Percentiles rank a stretch among this genome's conserved stretches.
Evolutionary conservation across 1,284 basidiomycete genomes (phyloP).

Genomic region (Marasmius oreades): DNA sequence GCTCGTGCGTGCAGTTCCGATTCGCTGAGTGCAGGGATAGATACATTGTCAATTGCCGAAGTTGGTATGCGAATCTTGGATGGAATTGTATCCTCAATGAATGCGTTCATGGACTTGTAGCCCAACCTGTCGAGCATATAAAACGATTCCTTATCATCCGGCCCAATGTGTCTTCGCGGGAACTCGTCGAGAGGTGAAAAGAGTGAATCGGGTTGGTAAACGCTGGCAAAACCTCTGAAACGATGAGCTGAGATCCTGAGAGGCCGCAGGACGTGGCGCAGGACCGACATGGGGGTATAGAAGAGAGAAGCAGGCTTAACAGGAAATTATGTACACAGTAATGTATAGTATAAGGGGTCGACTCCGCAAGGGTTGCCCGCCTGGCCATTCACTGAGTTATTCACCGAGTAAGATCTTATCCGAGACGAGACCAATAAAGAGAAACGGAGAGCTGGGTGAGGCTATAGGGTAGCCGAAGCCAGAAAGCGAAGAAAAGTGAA

Average conservation of each 20-base stretch:
- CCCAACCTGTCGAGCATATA: slow-evolving; percentile 81
- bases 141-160: slow-evolving; percentile 70
- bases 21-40: slow-evolving; percentile 81
- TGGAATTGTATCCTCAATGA: slow-evolving; percentile 80
- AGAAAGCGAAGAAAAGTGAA: neutral
- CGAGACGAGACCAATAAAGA: slow-evolving; percentile 6
- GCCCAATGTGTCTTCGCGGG: slow-evolving; percentile 85
- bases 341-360: neutral
- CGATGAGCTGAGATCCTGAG: slow-evolving; percentile 20
- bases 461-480: neutral
- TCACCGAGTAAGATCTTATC: slow-evolving; percentile 58
- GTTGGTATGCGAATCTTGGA: slow-evolving; percentile 70
- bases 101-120: slow-evolving; percentile 84
- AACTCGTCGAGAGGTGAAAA: slow-evolving; percentile 88
- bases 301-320: slow-evolving; percentile 8
- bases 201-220: slow-evolving; percentile 52
- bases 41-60: slow-evolving; percentile 58
- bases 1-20: slow-evolving; percentile 80
- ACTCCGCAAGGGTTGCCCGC: neutral
- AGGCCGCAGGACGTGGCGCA: slow-evolving; percentile 41
- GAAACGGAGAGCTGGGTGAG: neutral
- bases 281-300: slow-evolving; percentile 18
- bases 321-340: neutral
- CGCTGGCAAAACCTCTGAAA: slow-evolving; percentile 50
- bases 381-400: slow-evolving; percentile 51